These are phyloP conservation scores for Aspergillus steynii DNA, from an alignment of 495 filamentous ascomycete species.

Conservation along the genomic window DNA sequence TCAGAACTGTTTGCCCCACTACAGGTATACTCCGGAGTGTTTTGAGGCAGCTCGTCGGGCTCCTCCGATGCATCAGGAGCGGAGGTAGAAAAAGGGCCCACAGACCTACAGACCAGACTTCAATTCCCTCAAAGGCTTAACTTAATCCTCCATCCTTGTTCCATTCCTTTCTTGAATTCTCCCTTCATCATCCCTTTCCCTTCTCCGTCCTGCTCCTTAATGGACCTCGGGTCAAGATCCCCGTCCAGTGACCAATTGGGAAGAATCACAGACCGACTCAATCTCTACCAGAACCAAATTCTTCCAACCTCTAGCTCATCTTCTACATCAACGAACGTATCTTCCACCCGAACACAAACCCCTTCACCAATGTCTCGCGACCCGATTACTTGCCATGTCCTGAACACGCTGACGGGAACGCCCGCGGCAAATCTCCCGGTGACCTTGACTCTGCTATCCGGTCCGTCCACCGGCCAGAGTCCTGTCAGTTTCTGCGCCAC, in stretches of 20 bases:
- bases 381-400: slow-evolving; percentile 75
- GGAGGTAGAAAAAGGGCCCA: slow-evolving; percentile 29
- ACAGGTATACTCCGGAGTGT: slow-evolving; percentile 38
- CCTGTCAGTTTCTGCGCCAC: slow-evolving; percentile 57
- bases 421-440: slow-evolving; percentile 60
- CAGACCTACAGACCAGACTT: not conserved
- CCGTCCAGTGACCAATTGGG: slow-evolving; percentile 20
- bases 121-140: not conserved
- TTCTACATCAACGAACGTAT: slow-evolving; percentile 18
- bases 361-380: slow-evolving; percentile 71
- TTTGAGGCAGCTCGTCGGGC: slow-evolving; percentile 33
- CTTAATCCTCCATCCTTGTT: slow-evolving; percentile 9
- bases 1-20: slow-evolving; percentile 14
- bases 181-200: slow-evolving; percentile 5
- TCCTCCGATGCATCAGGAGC: slow-evolving; percentile 35
- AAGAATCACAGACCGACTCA: slow-evolving; percentile 39
- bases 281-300: slow-evolving; percentile 41
- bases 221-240: slow-evolving; percentile 24
- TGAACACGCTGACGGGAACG: slow-evolving; percentile 66
- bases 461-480: slow-evolving; percentile 27
- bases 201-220: slow-evolving; percentile 21
- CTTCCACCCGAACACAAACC: slow-evolving; percentile 31
- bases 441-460: slow-evolving; percentile 51
- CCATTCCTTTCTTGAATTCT: not conserved
- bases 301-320: slow-evolving; percentile 21